Evolutionary conservation across 192 early-diverging fungal species (phyloP).

Genomic region (Diversispora epigaea): DNA sequence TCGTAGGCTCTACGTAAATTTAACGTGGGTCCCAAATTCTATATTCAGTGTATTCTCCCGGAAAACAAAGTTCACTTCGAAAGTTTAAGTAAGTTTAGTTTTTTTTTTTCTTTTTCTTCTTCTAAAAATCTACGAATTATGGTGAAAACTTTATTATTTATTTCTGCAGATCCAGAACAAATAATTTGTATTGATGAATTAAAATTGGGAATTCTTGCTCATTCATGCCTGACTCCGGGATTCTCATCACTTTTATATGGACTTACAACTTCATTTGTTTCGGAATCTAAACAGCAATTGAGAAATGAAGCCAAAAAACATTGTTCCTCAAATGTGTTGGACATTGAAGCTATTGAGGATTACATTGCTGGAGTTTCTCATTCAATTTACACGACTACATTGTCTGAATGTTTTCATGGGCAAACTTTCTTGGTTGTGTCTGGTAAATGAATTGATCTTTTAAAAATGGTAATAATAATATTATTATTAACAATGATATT

Average conservation of each 20-base stretch:
- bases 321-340: background rate
- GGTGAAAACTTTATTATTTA: background rate
- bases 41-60: conserved; percentile 34
- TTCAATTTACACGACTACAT: conserved; percentile 31
- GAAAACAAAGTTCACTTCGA: conserved; percentile 36
- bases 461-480: no score
- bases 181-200: conserved; percentile 33
- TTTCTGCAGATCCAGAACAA: conserved; percentile 25
- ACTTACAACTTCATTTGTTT: conserved; percentile 28
- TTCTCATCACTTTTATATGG: conserved; percentile 32
- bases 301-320: background rate
- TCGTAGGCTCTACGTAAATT: conserved; percentile 29
- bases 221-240: conserved; percentile 33
- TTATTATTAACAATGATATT: background rate
- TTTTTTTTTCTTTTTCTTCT: background rate
- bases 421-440: conserved; percentile 4
- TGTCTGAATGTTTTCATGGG: conserved; percentile 23
- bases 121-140: background rate
- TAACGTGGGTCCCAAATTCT: conserved; percentile 30
- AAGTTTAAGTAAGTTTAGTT: conserved; percentile 29
- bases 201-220: conserved; percentile 33
- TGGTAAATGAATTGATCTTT: conserved; percentile 12
- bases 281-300: conserved; percentile 17
- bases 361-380: conserved; percentile 31
- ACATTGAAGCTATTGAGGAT: conserved; percentile 23